Evolutionary conservation across 2,329 filamentous ascomycete species (phyloP).

Genomic region (Penicillium verrucosum): DNA sequence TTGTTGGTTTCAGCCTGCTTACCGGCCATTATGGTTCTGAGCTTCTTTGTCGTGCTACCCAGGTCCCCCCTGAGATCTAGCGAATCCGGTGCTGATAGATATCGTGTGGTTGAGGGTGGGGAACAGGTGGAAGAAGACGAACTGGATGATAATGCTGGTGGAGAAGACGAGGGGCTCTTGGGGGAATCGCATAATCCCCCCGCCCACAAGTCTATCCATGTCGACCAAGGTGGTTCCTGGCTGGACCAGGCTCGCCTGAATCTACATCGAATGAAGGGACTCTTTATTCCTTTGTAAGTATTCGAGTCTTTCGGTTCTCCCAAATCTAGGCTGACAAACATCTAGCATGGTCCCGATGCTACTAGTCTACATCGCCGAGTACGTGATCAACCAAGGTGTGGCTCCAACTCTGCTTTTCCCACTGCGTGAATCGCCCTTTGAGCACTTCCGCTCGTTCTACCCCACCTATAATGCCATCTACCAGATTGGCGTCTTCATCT

Average conservation of each 20-base stretch:
- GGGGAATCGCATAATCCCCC: constrained; percentile 17
- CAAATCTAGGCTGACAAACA: neutral
- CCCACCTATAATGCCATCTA: constrained; percentile 94
- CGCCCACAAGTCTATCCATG: constrained; percentile 19
- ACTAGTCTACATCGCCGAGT: constrained; percentile 91
- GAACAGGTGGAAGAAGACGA: constrained; percentile 40
- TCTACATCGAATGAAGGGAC: constrained; percentile 62
- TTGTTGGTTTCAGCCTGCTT: constrained; percentile 75
- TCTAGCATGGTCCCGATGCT: constrained; percentile 80
- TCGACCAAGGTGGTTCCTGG: constrained; percentile 12
- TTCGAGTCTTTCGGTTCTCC: neutral
- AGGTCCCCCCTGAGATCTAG: constrained; percentile 58
- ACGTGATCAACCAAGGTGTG: constrained; percentile 95
- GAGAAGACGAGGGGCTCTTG: constrained; percentile 34
- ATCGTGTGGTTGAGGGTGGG: constrained; percentile 51
- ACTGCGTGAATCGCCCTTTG: constrained; percentile 70
- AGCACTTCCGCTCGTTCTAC: constrained; percentile 81
- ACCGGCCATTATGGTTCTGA: constrained; percentile 73
- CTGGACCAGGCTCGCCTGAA: constrained; percentile 48
- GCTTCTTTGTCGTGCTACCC: constrained; percentile 81
- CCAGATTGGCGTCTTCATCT: constrained; percentile 91
- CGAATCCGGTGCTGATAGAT: constrained; percentile 45
- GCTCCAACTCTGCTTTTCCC: constrained; percentile 87
- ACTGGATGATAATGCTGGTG: constrained; percentile 19
- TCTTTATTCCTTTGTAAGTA: constrained; percentile 69